Conservation (phyloP, 352 stramenopile species). For the Phytophthora citricola region DNA sequence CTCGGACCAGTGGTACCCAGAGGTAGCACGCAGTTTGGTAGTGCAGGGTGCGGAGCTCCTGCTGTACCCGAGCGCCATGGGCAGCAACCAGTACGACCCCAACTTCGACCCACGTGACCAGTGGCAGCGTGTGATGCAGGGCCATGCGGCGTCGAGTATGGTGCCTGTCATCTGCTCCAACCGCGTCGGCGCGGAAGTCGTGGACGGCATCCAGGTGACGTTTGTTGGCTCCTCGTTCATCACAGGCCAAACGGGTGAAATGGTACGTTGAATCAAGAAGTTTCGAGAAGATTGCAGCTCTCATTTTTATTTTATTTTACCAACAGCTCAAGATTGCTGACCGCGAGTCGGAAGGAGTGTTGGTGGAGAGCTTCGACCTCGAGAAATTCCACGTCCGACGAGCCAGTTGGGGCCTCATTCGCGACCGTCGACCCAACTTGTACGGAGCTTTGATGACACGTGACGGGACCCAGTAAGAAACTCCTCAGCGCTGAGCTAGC, state of each 20-base stretch:
- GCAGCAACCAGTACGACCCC: conserved; percentile 89
- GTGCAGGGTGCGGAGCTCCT: conserved; percentile 91
- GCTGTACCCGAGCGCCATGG: conserved; percentile 84
- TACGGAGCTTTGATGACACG: conserved; percentile 85
- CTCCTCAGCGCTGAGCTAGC: conserved; percentile 8
- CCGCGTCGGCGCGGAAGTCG: conserved; percentile 84
- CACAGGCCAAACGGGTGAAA: conserved; percentile 90
- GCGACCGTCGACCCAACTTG: conserved; percentile 86
- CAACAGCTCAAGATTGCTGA: conserved; percentile 87
- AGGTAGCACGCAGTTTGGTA: conserved; percentile 88
- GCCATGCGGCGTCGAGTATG: conserved; percentile 90
- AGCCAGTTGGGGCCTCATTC: conserved; percentile 87
- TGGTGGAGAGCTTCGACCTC: conserved; percentile 87
- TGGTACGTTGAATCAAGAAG: conserved; percentile 49
- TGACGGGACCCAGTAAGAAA: conserved; percentile 60
- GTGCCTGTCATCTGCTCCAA: conserved; percentile 92
- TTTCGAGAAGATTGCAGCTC: not conserved
- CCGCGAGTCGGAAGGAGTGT: conserved; percentile 85
- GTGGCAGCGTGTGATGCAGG: conserved; percentile 93
- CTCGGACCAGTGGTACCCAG: conserved; percentile 94
- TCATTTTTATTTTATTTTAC: conserved; percentile 6
- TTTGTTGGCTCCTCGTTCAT: conserved; percentile 95
- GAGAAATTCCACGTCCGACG: conserved; percentile 88
- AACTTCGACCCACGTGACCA: conserved; percentile 88
- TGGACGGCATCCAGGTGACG: conserved; percentile 85